Evolutionary conservation across 768 basidiomycete species (phyloP), one percentile per base, ranked within the genome.

Genomic region (Kwoniella sp.): DNA sequence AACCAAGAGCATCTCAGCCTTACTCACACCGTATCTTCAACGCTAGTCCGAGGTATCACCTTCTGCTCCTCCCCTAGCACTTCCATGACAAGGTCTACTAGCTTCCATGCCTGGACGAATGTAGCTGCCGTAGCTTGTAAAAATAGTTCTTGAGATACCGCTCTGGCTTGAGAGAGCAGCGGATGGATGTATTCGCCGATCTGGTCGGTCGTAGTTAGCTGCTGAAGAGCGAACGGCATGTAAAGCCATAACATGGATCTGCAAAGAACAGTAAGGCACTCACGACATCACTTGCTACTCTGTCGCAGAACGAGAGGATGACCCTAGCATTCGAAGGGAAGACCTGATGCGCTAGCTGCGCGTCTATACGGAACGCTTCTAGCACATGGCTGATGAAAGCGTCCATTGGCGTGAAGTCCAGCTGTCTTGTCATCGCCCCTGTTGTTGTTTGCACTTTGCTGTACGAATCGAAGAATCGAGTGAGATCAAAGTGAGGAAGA

Each of bases 321-420:
- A 95, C 93, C 22, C 87, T 85, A 0, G 92, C 87, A 8, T 85
- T 83, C 0, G 86, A 86, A 1, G 95, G 95, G 76, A 99, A 98
- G 22, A 97, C 89, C 25, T 89, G 85, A 8, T 89, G 88, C 12
- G 93, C 93, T 34, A 89, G 84, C 0, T 88, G 83, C 0, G 93
- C 94, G 67, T 97, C 89, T 45, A 89, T 87, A 2, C 82, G 76
- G 22, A 97, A 84, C 3, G 89, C 84, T 8, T 82, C 77, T 5
- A 94, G 76, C 12, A 93, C 83, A 48, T 85, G 84, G 0, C 83
- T 82, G 83, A 98, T 93, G 81, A 94, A 98, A 23, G 83, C 85
- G 77, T 95, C 92, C 96, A 99, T 98, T 1, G 95, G 86, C 26
- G 88, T 89, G 76, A 99, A 97, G 76, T 91, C 88, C 34, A 98